Conservation (phyloP, 331 rosid genomes). For the Cydonia oblonga region DNA sequence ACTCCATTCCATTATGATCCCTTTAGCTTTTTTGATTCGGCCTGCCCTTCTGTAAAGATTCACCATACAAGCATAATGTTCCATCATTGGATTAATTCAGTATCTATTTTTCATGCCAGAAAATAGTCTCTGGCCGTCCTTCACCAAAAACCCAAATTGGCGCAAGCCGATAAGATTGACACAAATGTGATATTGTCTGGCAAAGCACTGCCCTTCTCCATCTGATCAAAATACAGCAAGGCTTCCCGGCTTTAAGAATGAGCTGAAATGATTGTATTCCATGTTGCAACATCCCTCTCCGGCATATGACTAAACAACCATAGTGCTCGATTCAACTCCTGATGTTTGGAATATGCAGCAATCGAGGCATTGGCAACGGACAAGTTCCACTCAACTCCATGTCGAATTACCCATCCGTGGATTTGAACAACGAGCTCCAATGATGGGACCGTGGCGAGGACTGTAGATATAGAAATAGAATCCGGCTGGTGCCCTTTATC, state of each 20-base stretch:
- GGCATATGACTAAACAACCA: constrained; percentile 61
- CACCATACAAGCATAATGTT: constrained; percentile 79
- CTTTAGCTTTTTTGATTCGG: constrained; percentile 47
- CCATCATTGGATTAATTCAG: constrained; percentile 61
- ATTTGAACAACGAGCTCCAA: constrained; percentile 39
- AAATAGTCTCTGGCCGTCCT: constrained; percentile 54
- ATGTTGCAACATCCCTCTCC: constrained; percentile 62
- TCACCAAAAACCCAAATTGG: constrained; percentile 47
- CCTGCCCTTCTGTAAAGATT: constrained; percentile 88
- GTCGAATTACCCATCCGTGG: constrained; percentile 69
- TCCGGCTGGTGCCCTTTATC: constrained; percentile 49
- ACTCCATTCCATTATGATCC: constrained; percentile 35
- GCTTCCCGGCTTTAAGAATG: constrained; percentile 41
- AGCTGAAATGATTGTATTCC: constrained; percentile 83
- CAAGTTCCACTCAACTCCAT: constrained; percentile 48
- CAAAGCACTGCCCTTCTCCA: constrained; percentile 39
- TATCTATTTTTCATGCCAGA: constrained; percentile 52
- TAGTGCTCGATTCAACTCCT: constrained; percentile 36
- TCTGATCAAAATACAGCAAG: constrained; percentile 45
- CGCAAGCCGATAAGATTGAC: constrained; percentile 62
- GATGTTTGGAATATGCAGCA: constrained; percentile 44
- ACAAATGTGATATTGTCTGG: constrained; percentile 74
- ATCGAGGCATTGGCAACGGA: constrained; percentile 67
- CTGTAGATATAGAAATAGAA: constrained; percentile 42
- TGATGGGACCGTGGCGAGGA: constrained; percentile 31